phyloP scores from a whole-genome alignment of 257 asterid genomes.

The Nicotiana tabacum region DNA sequence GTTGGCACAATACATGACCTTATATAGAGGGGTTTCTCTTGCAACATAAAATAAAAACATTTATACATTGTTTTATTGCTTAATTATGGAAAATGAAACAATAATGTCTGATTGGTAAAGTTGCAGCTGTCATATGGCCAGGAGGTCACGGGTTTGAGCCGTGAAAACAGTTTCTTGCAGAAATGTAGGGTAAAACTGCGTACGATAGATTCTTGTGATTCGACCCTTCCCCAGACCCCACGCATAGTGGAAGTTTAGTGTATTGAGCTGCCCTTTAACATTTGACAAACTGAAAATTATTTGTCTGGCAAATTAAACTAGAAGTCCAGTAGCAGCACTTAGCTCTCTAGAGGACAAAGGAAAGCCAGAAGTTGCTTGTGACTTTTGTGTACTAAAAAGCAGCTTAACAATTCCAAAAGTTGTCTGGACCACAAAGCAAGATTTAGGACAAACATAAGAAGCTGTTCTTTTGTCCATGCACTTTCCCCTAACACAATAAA shows the following conservation, averaged over 20 bases:
- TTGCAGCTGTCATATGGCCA: too few relatives aligned
- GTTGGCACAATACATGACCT: too few relatives aligned
- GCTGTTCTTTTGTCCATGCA: conserved; percentile 13
- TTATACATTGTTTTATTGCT: not conserved
- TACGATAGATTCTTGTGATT: too few relatives aligned
- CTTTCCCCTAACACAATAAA: conserved; percentile 6
- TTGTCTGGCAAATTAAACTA: not conserved
- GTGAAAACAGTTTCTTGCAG: too few relatives aligned
- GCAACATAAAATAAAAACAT: too few relatives aligned
- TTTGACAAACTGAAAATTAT: not conserved
- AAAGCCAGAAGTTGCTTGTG: conserved; percentile 9
- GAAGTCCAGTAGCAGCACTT: not conserved
- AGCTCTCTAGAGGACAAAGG: not conserved
- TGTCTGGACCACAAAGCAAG: conserved; percentile 11
- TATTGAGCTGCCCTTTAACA: too few relatives aligned
- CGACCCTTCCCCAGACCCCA: too few relatives aligned
- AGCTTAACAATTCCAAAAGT: conserved; percentile 3
- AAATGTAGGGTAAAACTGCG: too few relatives aligned
- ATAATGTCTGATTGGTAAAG: not conserved
- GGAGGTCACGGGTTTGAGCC: too few relatives aligned
- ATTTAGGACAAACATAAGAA: conserved; percentile 9
- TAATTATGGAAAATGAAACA: not conserved
- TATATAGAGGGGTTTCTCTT: not conserved
- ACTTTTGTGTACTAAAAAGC: conserved; percentile 9
- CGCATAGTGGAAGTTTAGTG: not conserved